phyloP scores from a whole-genome alignment of 805 yeast genomes.

The Spathaspora arborariae region DNA sequence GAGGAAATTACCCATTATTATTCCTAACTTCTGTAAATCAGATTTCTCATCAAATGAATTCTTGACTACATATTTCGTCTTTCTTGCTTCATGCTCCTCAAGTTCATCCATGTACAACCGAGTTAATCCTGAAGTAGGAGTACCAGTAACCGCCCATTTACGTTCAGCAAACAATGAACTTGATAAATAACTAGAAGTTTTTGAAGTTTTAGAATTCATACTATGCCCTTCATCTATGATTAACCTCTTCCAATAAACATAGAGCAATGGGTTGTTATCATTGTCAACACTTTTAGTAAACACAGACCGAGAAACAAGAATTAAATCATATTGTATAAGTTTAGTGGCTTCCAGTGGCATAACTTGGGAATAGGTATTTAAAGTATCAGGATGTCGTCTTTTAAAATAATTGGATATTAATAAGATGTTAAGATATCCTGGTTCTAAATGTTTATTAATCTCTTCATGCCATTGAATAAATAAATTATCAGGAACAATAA shows the following conservation, averaged over 20 bases:
- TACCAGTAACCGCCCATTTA: constrained; percentile 73
- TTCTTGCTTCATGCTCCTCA: constrained; percentile 12
- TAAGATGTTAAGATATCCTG: constrained; percentile 30
- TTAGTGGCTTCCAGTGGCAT: constrained; percentile 23
- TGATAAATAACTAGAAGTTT: constrained; percentile 45
- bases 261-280: constrained; percentile 32
- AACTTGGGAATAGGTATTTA: constrained; percentile 15
- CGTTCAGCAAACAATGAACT: constrained; percentile 51
- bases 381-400: constrained; percentile 10
- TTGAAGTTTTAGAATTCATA: constrained; percentile 49
- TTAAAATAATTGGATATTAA: constrained; percentile 32
- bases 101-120: constrained; percentile 47
- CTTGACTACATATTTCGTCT: constrained; percentile 42
- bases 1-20: constrained; percentile 48
- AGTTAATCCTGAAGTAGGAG: constrained; percentile 71
- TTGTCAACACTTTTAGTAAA: background rate
- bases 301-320: constrained; percentile 41
- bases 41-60: constrained; percentile 48
- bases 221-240: constrained; percentile 78
- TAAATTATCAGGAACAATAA: constrained; percentile 64
- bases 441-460: constrained; percentile 49
- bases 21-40: constrained; percentile 54
- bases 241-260: constrained; percentile 61
- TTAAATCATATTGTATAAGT: constrained; percentile 46
- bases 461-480: constrained; percentile 65